Conservation (phyloP, 2,329 filamentous ascomycete species). For the Parastagonospora nodorum region DNA sequence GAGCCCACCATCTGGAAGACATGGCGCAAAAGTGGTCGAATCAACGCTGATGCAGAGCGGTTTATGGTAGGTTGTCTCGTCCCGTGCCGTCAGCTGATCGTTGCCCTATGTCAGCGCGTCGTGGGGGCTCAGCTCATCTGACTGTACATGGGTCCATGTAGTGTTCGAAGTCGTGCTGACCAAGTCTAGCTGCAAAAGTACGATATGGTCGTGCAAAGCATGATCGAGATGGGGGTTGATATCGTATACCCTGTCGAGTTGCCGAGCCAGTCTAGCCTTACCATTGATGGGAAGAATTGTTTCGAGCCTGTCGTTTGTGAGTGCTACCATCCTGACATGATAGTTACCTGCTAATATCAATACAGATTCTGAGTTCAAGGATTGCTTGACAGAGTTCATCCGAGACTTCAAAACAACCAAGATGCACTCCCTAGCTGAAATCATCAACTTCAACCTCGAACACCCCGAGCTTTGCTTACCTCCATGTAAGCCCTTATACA, state of each 20-base stretch:
- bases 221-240: constrained; percentile 44
- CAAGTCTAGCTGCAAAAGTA: constrained; percentile 39
- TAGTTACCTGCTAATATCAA: constrained; percentile 3
- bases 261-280: constrained; percentile 35
- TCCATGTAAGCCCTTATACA: constrained; percentile 23
- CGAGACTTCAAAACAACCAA: constrained; percentile 42
- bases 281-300: constrained; percentile 38
- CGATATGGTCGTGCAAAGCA: constrained; percentile 39
- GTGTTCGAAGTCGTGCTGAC: constrained; percentile 13
- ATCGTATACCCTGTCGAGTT: constrained; percentile 43
- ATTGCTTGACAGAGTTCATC: constrained; percentile 40
- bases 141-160: constrained; percentile 4
- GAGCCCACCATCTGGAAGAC: constrained; percentile 43
- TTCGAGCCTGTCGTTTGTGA: constrained; percentile 46
- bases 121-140: not conserved
- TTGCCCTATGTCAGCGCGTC: constrained; percentile 2
- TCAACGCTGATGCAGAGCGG: constrained; percentile 43
- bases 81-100: not conserved
- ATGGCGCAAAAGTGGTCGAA: constrained; percentile 41
- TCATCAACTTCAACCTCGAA: constrained; percentile 46
- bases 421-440: constrained; percentile 44
- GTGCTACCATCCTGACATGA: constrained; percentile 7
- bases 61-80: constrained; percentile 39
- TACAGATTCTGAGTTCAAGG: constrained; percentile 43
- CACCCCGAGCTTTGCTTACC: constrained; percentile 43